Base-by-base conservation (phyloP, 257 asterid species). In the Nyctanthes arbortristis region DNA sequence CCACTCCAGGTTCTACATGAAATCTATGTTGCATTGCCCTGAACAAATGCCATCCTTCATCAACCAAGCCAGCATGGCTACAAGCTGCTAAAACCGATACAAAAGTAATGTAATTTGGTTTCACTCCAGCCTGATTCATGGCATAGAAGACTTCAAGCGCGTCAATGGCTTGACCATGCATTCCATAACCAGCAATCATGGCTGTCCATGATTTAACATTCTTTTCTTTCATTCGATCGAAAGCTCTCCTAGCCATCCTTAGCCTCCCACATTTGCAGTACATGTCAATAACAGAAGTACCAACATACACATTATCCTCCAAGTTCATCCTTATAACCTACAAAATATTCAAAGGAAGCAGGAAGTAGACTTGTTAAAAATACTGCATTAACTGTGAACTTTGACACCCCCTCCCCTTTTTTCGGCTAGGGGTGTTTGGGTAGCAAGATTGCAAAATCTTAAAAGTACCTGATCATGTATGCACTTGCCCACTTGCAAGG, bases 31-130 rank as follows among this genome's bases (percentile, higher is more conserved):
- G 87, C 99, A 93, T 92, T 35, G 90, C 72, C 28, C 79, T 80
- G 74, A 92, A 90, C 97, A 97, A 92, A 76, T 86, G 84, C 97
- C 98, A 89, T 57, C 97, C 98, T 83, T 92, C 95, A 47, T 90
- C 91, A 22, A 89, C 85, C 43, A 91, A 74, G 35, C 97, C 96
- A 57, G 96, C 98, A 73, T 90, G 96, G 80, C 97, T 84, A 84
- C 97, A 92, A 70, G 98, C 96, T 39, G 97, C 88, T 69, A 91
- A 89, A 65, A 94, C 94, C 11, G 97, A 86, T 68, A 91, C 83
- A 59, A 94, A 88, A 65, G 84, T 91, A 47, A 94, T 84, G 68
- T 84, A 78, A 77, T 89, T 94, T 58, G 99, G 99, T 74, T 84
- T 79, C 32, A 82, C 71, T 27, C 96, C 96, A 34, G 73, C 80